Evolutionary conservation across 2,329 filamentous ascomycete genomes (phyloP), one percentile per base, ranked within the genome.

Genomic region (Clonostachys solani): DNA sequence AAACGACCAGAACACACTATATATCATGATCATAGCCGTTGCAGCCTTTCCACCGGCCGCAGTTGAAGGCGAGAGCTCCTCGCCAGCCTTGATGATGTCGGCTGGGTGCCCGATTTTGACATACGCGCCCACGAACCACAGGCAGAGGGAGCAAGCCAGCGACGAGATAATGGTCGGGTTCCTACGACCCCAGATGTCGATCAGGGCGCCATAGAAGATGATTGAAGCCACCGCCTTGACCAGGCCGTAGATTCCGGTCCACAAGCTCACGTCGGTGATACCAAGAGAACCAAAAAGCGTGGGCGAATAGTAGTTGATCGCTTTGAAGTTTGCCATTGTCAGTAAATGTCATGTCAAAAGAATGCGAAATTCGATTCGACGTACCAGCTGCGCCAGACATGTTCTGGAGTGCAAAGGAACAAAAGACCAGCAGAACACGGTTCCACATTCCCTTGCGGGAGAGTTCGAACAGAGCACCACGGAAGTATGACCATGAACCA

Each of bases 21-120:
- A 80, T 1, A 80, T 62, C 63, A 79, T 80, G 19, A 80, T 72
- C 56, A 74, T 75, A 4, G 75, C 75, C 33, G 76, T 78, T 8
- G 77, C 76, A 13, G 76, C 67, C 48, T 74, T 71, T 0, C 76
- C 77, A 48, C 74, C 75, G 5, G 69, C 71, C 5, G 59, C 58
- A 0, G 67, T 71, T 0, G 67, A 69, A 7, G 67, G 58, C 1
- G 72, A 71, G 6, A 67, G 62, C 2, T 71, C 56, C 12, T 63
- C 60, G 8, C 74, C 75, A 3, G 64, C 64, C 1, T 59, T 63
- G 38, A 76, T 74, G 18, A 71, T 68, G 2, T 56, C 63, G 9
- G 71, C 67, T 0, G 76, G 75, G 43, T 77, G 71, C 3, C 71
- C 72, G 42, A 73, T 70, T 58, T 75, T 74, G 37, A 80, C 75